A percentile compares a stretch with the other conserved stretches of the same genome.
phyloP scores from a whole-genome alignment of 2,329 filamentous ascomycete genomes.

The Colletotrichum noveboracense region DNA sequence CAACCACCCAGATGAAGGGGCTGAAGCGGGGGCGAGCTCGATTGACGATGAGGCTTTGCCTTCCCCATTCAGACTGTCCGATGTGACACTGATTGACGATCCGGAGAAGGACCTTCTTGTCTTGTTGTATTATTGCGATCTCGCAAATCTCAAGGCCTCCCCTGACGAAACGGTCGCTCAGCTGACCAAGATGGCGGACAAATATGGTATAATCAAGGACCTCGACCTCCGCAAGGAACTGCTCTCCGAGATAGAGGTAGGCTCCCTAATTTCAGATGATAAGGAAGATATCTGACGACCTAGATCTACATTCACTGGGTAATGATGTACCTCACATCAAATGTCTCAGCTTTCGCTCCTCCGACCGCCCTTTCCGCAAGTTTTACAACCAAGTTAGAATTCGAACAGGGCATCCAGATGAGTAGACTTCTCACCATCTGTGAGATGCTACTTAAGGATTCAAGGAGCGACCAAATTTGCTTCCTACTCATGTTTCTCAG shows the following conservation, averaged over 20 bases:
- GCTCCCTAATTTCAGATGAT: background rate
- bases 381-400: background rate
- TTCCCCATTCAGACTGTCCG: slow-evolving; percentile 2
- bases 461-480: slow-evolving; percentile 19
- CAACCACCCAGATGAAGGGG: background rate
- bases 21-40: background rate
- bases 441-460: slow-evolving; percentile 20
- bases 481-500: slow-evolving; percentile 16
- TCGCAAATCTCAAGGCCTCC: background rate
- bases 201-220: slow-evolving; percentile 17
- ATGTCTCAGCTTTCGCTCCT: background rate
- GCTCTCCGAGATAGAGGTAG: slow-evolving; percentile 19
- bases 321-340: slow-evolving; percentile 11
- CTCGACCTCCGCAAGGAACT: slow-evolving; percentile 21
- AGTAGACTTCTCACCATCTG: slow-evolving; percentile 17
- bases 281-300: background rate
- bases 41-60: background rate
- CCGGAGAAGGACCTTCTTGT: slow-evolving; percentile 22
- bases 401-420: slow-evolving; percentile 10
- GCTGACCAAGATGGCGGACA: background rate
- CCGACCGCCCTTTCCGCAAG: background rate
- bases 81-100: slow-evolving; percentile 9
- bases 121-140: slow-evolving; percentile 21
- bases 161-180: slow-evolving; percentile 15
- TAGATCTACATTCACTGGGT: slow-evolving; percentile 13